Percentiles rank a stretch among this genome's conserved stretches.
phyloP scores from a whole-genome alignment of 768 basidiomycete species.

The Boletus pseudopeckii region DNA sequence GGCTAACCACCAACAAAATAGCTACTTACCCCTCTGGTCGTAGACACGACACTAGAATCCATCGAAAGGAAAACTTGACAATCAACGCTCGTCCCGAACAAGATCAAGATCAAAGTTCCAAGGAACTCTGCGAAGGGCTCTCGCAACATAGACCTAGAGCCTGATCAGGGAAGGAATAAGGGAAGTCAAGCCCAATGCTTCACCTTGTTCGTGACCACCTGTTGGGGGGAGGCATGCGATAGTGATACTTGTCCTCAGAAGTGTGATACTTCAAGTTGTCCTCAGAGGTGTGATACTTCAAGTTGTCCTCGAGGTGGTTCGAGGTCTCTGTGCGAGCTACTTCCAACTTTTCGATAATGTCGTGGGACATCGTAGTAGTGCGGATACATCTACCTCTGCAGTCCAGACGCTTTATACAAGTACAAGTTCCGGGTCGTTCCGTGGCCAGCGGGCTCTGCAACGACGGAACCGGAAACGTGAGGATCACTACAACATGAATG shows the following conservation, averaged over 20 bases:
- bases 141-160: conserved; percentile 38
- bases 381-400: not conserved
- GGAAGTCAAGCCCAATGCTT: conserved; percentile 3
- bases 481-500: not conserved
- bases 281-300: not conserved
- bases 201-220: conserved; percentile 52
- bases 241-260: not conserved
- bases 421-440: not conserved
- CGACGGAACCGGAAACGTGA: not conserved
- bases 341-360: not conserved
- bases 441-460: not conserved
- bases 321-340: not conserved
- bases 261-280: not conserved
- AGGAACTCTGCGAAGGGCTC: conserved; percentile 63
- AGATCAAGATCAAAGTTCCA: conserved; percentile 49
- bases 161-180: not conserved
- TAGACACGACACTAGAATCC: conserved; percentile 39
- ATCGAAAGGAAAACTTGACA: conserved; percentile 50
- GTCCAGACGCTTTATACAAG: not conserved
- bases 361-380: not conserved
- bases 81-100: conserved; percentile 53
- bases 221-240: conserved; percentile 37
- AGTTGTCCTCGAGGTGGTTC: not conserved
- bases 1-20: not conserved
- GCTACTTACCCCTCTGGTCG: conserved; percentile 48